phyloP scores from a whole-genome alignment of 192 early-diverging fungal genomes.

The Backusella tuberculispora region DNA sequence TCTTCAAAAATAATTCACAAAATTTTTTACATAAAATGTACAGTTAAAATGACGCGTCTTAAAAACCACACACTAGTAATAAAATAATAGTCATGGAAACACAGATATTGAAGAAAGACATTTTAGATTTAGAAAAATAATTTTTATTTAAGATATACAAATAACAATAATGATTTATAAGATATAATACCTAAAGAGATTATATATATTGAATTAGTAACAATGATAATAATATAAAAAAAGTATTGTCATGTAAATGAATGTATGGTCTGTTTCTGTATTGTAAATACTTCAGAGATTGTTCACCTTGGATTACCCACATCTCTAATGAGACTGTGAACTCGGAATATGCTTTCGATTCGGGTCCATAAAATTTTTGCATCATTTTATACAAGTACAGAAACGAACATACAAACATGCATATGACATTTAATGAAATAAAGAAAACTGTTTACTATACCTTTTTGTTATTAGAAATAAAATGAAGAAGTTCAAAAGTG shows the following conservation, averaged over 20 bases:
- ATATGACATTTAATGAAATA: not conserved
- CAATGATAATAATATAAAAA: not conserved
- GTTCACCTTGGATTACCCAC: slow-evolving; percentile 13
- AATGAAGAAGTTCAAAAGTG: not conserved
- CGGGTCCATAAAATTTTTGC: slow-evolving; percentile 7
- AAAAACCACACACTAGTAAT: too few species aligned
- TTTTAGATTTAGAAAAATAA: too few species aligned
- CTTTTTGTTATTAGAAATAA: not conserved
- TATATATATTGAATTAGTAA: not conserved
- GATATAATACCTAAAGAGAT: not conserved
- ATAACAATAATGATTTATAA: not conserved
- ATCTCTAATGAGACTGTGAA: slow-evolving; percentile 8
- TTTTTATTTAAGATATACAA: too few species aligned
- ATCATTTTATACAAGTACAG: slow-evolving; percentile 5
- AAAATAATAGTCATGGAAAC: too few species aligned
- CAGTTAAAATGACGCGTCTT: too few species aligned
- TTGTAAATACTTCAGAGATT: slow-evolving; percentile 13
- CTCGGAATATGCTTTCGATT: slow-evolving; percentile 1
- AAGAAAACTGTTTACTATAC: slow-evolving; percentile 4
- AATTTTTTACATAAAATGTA: too few species aligned
- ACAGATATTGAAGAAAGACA: too few species aligned
- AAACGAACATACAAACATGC: not conserved
- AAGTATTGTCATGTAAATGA: not conserved
- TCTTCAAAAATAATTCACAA: too few species aligned
- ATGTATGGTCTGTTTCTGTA: not conserved